A percentile compares a stretch with the other conserved stretches of the same genome.
phyloP scores from a whole-genome alignment of 106 monocot species.

The Acorus calamus region DNA sequence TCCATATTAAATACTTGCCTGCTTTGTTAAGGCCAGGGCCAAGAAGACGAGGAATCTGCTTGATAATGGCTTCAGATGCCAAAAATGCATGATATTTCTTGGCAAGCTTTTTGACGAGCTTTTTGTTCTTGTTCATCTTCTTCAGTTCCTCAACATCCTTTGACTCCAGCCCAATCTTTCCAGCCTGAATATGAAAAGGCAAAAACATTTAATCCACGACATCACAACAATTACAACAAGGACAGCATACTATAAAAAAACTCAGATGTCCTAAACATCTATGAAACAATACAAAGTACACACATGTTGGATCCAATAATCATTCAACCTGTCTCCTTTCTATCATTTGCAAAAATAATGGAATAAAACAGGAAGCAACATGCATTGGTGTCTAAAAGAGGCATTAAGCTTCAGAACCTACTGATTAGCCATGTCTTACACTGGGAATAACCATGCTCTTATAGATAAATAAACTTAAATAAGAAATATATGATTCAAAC shows the following conservation, averaged over 20 bases:
- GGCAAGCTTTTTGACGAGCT: constrained; percentile 19
- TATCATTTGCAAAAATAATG: too few relatives aligned
- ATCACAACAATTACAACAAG: background rate
- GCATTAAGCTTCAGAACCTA: too few relatives aligned
- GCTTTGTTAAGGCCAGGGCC: constrained; percentile 16
- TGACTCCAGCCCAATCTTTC: constrained; percentile 15
- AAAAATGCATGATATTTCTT: constrained; percentile 12
- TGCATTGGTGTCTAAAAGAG: too few relatives aligned
- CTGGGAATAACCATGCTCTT: too few relatives aligned
- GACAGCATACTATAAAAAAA: background rate
- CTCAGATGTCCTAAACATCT: too few relatives aligned
- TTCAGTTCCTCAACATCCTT: constrained; percentile 22
- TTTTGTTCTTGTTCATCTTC: constrained; percentile 23
- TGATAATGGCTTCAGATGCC: constrained; percentile 2
- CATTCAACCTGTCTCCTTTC: too few relatives aligned
- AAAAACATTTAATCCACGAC: background rate
- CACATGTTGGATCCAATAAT: too few relatives aligned
- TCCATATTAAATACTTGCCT: constrained; percentile 3
- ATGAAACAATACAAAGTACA: too few relatives aligned
- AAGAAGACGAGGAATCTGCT: constrained; percentile 14
- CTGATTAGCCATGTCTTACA: too few relatives aligned
- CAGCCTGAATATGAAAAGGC: constrained; percentile 2
- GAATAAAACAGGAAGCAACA: too few relatives aligned
- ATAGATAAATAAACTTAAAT: too few relatives aligned
- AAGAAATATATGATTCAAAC: too few relatives aligned